Conservation (phyloP, 768 basidiomycete species). For the Trametes punicea region DNA sequence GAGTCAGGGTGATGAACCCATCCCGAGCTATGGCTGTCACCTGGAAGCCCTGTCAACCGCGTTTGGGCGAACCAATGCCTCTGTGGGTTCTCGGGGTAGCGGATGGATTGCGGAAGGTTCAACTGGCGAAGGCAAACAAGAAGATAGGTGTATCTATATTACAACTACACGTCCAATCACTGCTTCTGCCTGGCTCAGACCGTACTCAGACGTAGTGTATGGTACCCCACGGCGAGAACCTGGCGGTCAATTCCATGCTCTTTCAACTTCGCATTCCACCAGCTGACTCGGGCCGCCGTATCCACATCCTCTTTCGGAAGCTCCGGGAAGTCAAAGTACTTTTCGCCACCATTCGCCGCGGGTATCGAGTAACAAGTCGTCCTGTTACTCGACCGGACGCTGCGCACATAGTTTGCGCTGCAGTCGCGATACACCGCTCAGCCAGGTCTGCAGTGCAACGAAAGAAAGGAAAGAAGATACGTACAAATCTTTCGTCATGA, state of each 20-base stretch:
- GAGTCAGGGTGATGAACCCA: no score
- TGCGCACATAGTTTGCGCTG: conserved; percentile 20
- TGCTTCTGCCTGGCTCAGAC: neutral
- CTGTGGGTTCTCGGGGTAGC: no score
- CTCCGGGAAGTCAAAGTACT: conserved; percentile 15
- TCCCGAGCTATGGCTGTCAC: no score
- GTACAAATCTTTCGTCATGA: conserved; percentile 22
- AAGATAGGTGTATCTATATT: neutral
- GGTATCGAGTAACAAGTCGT: conserved; percentile 19
- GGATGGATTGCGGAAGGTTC: no score
- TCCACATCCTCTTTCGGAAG: conserved; percentile 19
- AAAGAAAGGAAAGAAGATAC: neutral
- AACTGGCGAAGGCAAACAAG: no score
- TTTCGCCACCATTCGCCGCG: conserved; percentile 10
- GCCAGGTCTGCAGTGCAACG: neutral
- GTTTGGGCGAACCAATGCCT: no score
- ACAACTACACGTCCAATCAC: no score
- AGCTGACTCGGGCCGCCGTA: conserved; percentile 11
- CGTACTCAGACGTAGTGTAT: conserved; percentile 13
- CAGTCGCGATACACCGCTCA: neutral
- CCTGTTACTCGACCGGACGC: conserved; percentile 15
- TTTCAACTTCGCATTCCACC: conserved; percentile 26
- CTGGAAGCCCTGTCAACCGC: no score
- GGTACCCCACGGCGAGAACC: conserved; percentile 18
- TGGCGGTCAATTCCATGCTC: conserved; percentile 16